phyloP scores from a whole-genome alignment of 2,329 filamentous ascomycete genomes.

The Alternaria brassicicola region DNA sequence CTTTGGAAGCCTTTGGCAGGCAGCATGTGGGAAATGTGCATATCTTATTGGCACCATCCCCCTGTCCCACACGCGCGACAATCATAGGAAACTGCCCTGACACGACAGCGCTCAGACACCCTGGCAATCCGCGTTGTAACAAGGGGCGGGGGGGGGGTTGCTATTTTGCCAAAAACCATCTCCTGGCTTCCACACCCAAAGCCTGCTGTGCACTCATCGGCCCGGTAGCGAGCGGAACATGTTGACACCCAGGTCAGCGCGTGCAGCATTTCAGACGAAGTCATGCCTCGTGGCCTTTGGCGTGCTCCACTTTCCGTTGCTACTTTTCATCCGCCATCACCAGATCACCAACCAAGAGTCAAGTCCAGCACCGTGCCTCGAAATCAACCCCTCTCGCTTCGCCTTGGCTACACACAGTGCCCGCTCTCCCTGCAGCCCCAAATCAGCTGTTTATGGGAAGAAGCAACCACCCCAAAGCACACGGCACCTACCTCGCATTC shows the following conservation, averaged over 20 bases:
- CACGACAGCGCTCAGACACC: slow-evolving; percentile 23
- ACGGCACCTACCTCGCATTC: slow-evolving; percentile 13
- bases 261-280: slow-evolving; percentile 23
- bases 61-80: slow-evolving; percentile 24
- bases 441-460: slow-evolving; percentile 18
- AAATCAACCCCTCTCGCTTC: slow-evolving; percentile 1
- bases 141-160: slow-evolving; percentile 22
- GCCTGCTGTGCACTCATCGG: slow-evolving; percentile 20
- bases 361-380: slow-evolving; percentile 18
- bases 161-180: slow-evolving; percentile 22
- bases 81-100: slow-evolving; percentile 21
- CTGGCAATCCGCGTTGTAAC: slow-evolving; percentile 13
- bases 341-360: slow-evolving; percentile 13
- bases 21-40: slow-evolving; percentile 20
- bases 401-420: slow-evolving; percentile 3
- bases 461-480: slow-evolving; percentile 18
- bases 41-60: slow-evolving; percentile 26
- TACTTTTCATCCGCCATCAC: slow-evolving; percentile 16
- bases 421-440: slow-evolving; percentile 20
- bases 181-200: background rate
- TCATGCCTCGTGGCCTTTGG: slow-evolving; percentile 27
- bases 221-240: slow-evolving; percentile 37
- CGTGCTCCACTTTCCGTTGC: slow-evolving; percentile 13
- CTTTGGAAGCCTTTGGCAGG: slow-evolving; percentile 13
- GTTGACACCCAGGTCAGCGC: slow-evolving; percentile 18